Base-by-base conservation (phyloP, 2,329 filamentous ascomycete species). In the Clarireedia monteithiana region DNA sequence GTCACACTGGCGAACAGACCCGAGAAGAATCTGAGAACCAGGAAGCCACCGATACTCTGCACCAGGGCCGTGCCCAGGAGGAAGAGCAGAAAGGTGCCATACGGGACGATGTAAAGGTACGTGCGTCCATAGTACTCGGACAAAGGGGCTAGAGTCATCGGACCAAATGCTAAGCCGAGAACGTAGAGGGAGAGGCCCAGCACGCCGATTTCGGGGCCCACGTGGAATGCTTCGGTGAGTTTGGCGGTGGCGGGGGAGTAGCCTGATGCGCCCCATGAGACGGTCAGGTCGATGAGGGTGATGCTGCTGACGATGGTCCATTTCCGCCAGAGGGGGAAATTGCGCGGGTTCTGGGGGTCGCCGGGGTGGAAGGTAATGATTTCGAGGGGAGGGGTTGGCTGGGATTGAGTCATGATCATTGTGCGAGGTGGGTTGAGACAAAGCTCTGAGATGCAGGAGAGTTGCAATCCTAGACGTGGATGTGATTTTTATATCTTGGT, bases 71-170 rank as follows among this genome's bases (percentile, higher is more conserved):
- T 74, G 0, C 66, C 73, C 3, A 75, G 64, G 3, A 77, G 64
- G 6, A 77, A 69, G 1, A 73, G 59, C 2, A 77, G 60, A 56
- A 74, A 75, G 0, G 73, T 65, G 0, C 79, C 78, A 71, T 88
- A 85, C 7, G 74, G 72, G 36, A 65, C 62, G 10, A 75, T 67
- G 53, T 76, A 76, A 2, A 76, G 69, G 2, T 72, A 72, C 27
- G 70, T 67, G 39, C 74, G 60, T 9, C 74, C 74, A 59, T 70
- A 75, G 60, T 74, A 74, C 62, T 73, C 66, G n/a, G 61, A 65
- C 23, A 73, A 58, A 1, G 70, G 70, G 6, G 69, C 71, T 20
- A 68, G 57, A 4, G 63, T 64, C 65, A 70, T 69, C 1, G 68
- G 64, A 1, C 67, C 63, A 61, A 73, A 71, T 0, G 74, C 75